phyloP scores from a whole-genome alignment of 2,329 filamentous ascomycete species.

The Shiraia bambusicola region DNA sequence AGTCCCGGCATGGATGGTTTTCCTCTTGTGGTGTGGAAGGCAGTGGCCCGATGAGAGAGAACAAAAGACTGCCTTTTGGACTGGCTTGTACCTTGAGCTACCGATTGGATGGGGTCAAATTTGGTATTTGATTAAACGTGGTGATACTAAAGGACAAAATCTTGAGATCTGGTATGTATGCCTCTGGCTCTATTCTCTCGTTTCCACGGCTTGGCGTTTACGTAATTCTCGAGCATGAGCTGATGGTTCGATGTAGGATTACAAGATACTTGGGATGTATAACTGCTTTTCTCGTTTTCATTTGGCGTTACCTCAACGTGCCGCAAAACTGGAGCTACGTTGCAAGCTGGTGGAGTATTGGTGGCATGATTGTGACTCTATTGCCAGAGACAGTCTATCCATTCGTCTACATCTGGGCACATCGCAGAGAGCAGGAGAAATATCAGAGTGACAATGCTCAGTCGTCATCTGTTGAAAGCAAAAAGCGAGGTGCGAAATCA shows the following conservation, averaged over 20 bases:
- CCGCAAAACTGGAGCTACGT: constrained; percentile 46
- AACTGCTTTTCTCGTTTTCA: constrained; percentile 43
- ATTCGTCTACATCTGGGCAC: constrained; percentile 42
- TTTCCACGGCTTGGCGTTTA: not conserved
- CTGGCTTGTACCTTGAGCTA: constrained; percentile 41
- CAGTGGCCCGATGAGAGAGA: constrained; percentile 44
- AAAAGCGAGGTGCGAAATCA: not conserved
- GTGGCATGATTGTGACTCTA: constrained; percentile 40
- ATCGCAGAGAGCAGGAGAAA: constrained; percentile 22
- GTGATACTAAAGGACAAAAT: constrained; percentile 43
- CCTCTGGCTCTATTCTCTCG: not conserved
- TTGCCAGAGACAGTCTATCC: constrained; percentile 45
- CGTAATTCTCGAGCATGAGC: not conserved
- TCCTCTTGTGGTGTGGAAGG: constrained; percentile 29
- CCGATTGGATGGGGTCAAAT: constrained; percentile 44
- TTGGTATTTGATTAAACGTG: constrained; percentile 29
- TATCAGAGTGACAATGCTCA: constrained; percentile 9
- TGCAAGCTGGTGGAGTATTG: constrained; percentile 36
- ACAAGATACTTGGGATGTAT: constrained; percentile 44
- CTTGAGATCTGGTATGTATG: constrained; percentile 44
- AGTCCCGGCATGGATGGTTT: constrained; percentile 29
- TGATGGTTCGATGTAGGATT: constrained; percentile 26
- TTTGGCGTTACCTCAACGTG: constrained; percentile 44
- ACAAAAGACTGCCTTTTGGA: constrained; percentile 46
- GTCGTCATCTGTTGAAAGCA: not conserved